Evolutionary conservation across 805 yeast genomes (phyloP), one percentile per base, ranked within the genome.

Genomic region (Starmerella cellae): DNA sequence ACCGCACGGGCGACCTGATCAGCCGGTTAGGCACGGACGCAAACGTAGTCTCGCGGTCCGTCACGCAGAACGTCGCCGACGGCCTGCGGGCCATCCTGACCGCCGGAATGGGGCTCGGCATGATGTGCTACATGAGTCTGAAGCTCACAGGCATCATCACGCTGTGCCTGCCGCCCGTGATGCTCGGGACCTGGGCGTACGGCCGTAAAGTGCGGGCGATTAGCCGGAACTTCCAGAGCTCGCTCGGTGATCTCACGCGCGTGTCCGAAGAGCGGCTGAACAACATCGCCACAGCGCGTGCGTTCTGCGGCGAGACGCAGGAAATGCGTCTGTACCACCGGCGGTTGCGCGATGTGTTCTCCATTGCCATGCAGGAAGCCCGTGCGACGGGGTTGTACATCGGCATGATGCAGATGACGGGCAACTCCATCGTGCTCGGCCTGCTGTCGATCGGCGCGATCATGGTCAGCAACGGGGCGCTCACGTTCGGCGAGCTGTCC

Each of bases 231-330:
- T 74, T 87, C 36, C 97, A 88, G 61, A 79, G 78, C 43, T 82
- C 84, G 39, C 69, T 88, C 42, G 97, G 97, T 35, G 72, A 70
- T 6, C 67, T 91, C 55, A 83, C 96, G 1, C 83, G 84, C 56
- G 93, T 82, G 10, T 78, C 94, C 6, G 97, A 88, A 55, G 96
- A 88, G 54, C 87, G 91, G 51, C 71, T 88, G 48, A 77, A 76
- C 51, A 91, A 91, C 24, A 71, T 85, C 20, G 75, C 74, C 53
- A 85, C 95, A 0, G 85, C 93, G 39, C 96, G 88, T 61, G 73
- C 91, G 20, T 88, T 85, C 61, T 84, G 84, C 26, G 91, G 91
- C 43, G 96, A 88, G 60, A 67, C 68, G 35, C 66, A 70, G 38
- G 95, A 85, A 54, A 78, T 88, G 27, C 74, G 73, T 21, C 76